Evolutionary conservation across 805 yeast genomes (phyloP), one percentile per base, ranked within the genome.

Genomic region (Metschnikowia chrysomelidarum): DNA sequence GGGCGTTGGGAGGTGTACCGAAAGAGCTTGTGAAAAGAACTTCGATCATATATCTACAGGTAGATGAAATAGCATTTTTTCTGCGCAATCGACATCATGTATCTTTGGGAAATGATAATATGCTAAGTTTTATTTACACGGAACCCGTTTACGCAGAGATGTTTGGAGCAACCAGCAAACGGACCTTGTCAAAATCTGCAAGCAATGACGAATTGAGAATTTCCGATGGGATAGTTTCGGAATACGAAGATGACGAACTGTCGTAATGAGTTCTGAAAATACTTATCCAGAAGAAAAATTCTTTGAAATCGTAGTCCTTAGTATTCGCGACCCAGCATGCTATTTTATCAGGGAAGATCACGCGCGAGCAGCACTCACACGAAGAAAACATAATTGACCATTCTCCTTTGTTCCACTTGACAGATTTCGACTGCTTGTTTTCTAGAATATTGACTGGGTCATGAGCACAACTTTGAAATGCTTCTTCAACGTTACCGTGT

Each of bases 41-140:
- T 4, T 56, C 54, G 30, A 26, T 57, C 2, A 49, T 54, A 0
- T 49, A 56, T n/a, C 35, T 66, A 13, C 62, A 63, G 25, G 48
- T 67, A 2, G 19, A 36, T 4, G 61, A 56, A 11, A 50, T 67
- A 17, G 55, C 53, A 2, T 42, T 64, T 13, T 62, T 61, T 27
- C 58, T 54, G 32, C 46, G 65, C 30, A 67, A 65, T 36, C 64
- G 56, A 36, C 40, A 53, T 28, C 13, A 20, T 9, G 51, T 61
- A 21, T 44, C 47, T 16, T 32, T 34, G 27, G 15, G 18, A 3
- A 22, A 47, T 17, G 63, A 62, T 18, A 53, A 47, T 2, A 25
- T 26, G 5, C 46, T 62, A 11, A 35, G 24, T 18, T 54, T 55
- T 23, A 39, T 63, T 1, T 61, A 63, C 39, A 50, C 13, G 27